A percentile compares a stretch with the other conserved stretches of the same genome.
These are phyloP conservation scores for Carpinus fangiana DNA, from an alignment of 306 rosid genomes.

Conservation along the genomic window DNA sequence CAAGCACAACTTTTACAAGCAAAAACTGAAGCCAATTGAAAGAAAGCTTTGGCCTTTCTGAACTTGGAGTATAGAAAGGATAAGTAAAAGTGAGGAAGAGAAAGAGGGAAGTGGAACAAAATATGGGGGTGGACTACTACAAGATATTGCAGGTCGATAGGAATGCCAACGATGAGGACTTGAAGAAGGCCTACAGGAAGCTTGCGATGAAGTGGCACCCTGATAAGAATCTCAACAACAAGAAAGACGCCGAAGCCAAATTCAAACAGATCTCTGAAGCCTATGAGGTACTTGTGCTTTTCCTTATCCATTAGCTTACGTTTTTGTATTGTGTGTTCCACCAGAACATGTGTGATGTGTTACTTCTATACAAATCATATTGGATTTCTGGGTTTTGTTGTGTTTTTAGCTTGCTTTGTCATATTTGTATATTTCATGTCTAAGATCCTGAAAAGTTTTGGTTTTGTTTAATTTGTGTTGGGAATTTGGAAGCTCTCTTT, in stretches of 20 bases:
- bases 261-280: slow-evolving; percentile 76
- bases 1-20: no score
- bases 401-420: not conserved
- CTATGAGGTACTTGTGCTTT: slow-evolving; percentile 41
- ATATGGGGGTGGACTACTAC: slow-evolving; percentile 70
- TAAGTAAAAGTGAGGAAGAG: slow-evolving; percentile 39
- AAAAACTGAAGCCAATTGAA: not conserved
- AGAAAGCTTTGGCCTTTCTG: not conserved
- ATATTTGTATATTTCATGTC: not conserved
- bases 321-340: not conserved
- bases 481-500: not conserved
- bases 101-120: slow-evolving; percentile 16
- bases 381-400: not conserved
- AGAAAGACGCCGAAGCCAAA: slow-evolving; percentile 69
- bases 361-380: not conserved
- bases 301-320: not conserved
- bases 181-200: slow-evolving; percentile 72
- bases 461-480: not conserved
- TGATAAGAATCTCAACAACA: slow-evolving; percentile 65
- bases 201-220: slow-evolving; percentile 85
- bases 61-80: not conserved
- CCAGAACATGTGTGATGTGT: not conserved
- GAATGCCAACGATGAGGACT: slow-evolving; percentile 61
- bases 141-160: slow-evolving; percentile 64
- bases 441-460: not conserved